A percentile compares a stretch with the other conserved stretches of the same genome.
These are phyloP conservation scores for Sphagnurus paluster DNA, from an alignment of 1,284 basidiomycete species.

Conservation along the genomic window DNA sequence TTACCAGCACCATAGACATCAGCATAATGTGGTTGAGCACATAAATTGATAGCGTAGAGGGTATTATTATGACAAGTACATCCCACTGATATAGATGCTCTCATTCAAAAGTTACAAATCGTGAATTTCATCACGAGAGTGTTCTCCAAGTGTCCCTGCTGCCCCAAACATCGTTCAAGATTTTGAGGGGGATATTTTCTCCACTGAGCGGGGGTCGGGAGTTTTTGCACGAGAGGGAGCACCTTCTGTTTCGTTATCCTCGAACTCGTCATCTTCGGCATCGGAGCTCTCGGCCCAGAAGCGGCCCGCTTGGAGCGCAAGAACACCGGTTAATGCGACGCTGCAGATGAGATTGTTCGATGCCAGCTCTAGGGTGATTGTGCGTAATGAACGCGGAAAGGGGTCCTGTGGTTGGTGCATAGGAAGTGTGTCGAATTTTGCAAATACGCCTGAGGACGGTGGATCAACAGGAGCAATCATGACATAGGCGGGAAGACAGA, in stretches of 20 bases:
- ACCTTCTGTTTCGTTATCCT: constrained; percentile 33
- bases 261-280: constrained; percentile 41
- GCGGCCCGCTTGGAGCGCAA: constrained; percentile 75
- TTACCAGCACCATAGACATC: constrained; percentile 11
- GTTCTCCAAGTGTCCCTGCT: constrained; percentile 9
- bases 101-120: constrained; percentile 11
- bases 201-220: constrained; percentile 28
- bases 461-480: constrained; percentile 9
- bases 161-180: too few relatives aligned
- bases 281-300: constrained; percentile 78
- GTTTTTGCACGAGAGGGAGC: constrained; percentile 35
- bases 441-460: constrained; percentile 44
- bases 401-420: constrained; percentile 43
- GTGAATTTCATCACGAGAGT: too few relatives aligned
- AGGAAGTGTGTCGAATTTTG: constrained; percentile 58
- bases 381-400: constrained; percentile 57
- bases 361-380: constrained; percentile 70
- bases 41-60: constrained; percentile 17
- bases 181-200: too few relatives aligned
- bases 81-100: constrained; percentile 21
- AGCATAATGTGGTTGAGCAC: constrained; percentile 9
- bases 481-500: constrained; percentile 38
- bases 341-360: constrained; percentile 80
- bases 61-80: constrained; percentile 28
- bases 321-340: constrained; percentile 77